phyloP scores from a whole-genome alignment of 345 rosid genomes.

The Hibiscus trionum region DNA sequence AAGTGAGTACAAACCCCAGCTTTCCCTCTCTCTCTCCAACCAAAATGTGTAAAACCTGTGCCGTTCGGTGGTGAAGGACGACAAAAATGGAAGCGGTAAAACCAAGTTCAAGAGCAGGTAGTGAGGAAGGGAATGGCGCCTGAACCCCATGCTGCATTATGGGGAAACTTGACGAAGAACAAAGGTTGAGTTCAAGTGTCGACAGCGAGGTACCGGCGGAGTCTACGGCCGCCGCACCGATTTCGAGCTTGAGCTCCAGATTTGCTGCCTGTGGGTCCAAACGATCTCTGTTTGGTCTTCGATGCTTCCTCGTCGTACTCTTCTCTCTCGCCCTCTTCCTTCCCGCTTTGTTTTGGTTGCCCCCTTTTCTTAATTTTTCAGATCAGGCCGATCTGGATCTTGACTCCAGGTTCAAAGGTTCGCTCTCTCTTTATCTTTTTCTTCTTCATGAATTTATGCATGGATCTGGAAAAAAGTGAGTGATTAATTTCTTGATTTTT shows the following conservation, averaged over 20 bases:
- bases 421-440: background rate
- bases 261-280: conserved; percentile 26
- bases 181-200: conserved; percentile 29
- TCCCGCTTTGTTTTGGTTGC: conserved; percentile 76
- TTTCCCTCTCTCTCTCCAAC: too few relatives aligned
- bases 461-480: background rate
- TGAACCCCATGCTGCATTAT: conserved; percentile 35
- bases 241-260: background rate
- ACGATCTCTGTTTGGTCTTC: conserved; percentile 32
- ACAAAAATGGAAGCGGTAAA: conserved; percentile 30
- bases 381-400: conserved; percentile 67
- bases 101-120: conserved; percentile 6
- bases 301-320: conserved; percentile 49
- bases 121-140: conserved; percentile 19
- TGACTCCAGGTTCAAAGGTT: conserved; percentile 66
- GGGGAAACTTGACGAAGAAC: conserved; percentile 67
- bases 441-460: background rate
- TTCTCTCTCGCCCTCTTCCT: conserved; percentile 58
- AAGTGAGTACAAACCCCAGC: too few relatives aligned
- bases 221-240: background rate
- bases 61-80: background rate
- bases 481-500: background rate
- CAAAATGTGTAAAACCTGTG: background rate
- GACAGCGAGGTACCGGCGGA: conserved; percentile 19
- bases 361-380: conserved; percentile 55